Base-by-base conservation (phyloP, 495 filamentous ascomycete genomes). In the Rostrohypoxylon terebratum region DNA sequence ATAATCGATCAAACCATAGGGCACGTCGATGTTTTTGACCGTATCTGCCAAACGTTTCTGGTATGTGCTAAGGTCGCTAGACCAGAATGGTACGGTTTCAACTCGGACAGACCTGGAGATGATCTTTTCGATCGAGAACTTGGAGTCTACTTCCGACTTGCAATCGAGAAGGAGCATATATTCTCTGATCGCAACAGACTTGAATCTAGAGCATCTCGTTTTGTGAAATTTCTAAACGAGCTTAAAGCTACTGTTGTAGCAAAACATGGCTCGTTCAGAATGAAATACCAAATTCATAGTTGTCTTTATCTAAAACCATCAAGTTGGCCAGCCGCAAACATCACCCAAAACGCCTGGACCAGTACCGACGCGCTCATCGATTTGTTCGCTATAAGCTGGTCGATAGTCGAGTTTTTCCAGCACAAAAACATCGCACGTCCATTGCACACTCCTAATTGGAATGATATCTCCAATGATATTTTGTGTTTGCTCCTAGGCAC, bases 361-460 rank as follows among this genome's bases (percentile, higher is more conserved):
- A n/a, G 21, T 23, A 0, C 61, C 3, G 21, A 45, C 14, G 54
- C 20, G 1, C 28, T 54, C 28, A 20, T 64, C 7, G 18, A 42
- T 33, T 14, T 36, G 7, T 44, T 64, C 36, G 61, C 48, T 16
- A 42, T 44, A 16, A 54, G 18, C 23, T 28, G 31, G 6, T 45
- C n/a, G 6, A 5, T 64, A 18, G 48, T 42, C 13, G 61, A 54
- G 33, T 64, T 64, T 33, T 50, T 64, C 20, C 47, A 33, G 2
- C 21, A 25, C 1, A 28, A 55, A 33, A 23, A 63, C 11, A 2
- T 10, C n/a, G 13, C 44, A 11, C 21, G 21, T 16, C n/a, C 51
- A 16, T 0, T 40, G 13, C 28, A 18, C 4, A 42, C 47, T 20
- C 6, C n/a, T 6, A 21, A 11, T 13, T 28, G 18, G 13, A 9